Evolutionary conservation across 1,284 basidiomycete species (phyloP).

Genomic region (Termitomyces sp.): DNA sequence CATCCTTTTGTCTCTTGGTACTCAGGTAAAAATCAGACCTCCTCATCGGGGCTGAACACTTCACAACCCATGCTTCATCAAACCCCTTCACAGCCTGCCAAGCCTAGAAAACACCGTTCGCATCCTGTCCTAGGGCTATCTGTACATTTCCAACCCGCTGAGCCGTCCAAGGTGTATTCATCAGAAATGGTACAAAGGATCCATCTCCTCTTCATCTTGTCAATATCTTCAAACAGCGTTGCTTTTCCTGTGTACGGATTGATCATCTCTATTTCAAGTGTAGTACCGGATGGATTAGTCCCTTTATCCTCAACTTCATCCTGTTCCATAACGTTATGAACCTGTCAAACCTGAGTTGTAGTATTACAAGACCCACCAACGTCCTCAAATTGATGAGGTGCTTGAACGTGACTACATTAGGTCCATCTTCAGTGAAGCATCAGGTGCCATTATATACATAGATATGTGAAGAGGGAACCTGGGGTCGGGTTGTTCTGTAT

Average conservation of each 20-base stretch:
- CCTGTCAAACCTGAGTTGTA: background rate
- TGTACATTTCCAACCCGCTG: constrained; percentile 18
- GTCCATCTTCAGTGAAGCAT: constrained; percentile 6
- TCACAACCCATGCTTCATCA: constrained; percentile 7
- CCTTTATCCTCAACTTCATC: constrained; percentile 24
- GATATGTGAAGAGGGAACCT: constrained; percentile 2
- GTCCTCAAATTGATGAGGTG: constrained; percentile 29
- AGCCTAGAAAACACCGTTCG: constrained; percentile 16
- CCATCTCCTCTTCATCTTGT: constrained; percentile 22
- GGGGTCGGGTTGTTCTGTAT: constrained; percentile 22
- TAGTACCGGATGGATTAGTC: constrained; percentile 23
- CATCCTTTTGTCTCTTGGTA: constrained; percentile 3
- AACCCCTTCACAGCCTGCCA: constrained; percentile 15
- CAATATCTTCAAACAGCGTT: constrained; percentile 27
- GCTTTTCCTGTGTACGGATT: constrained; percentile 26
- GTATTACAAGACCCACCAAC: constrained; percentile 7
- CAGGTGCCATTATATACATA: no score
- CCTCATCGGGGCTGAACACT: constrained; percentile 2
- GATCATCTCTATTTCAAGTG: constrained; percentile 28
- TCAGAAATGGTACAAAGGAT: constrained; percentile 13
- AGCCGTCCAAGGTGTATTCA: constrained; percentile 10
- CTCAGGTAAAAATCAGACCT: constrained; percentile 10
- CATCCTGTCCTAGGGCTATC: constrained; percentile 13
- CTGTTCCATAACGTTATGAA: background rate
- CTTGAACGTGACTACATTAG: constrained; percentile 22